These are phyloP conservation scores for Arabis hirsuta DNA, from an alignment of 345 rosid species.

Conservation along the genomic window DNA sequence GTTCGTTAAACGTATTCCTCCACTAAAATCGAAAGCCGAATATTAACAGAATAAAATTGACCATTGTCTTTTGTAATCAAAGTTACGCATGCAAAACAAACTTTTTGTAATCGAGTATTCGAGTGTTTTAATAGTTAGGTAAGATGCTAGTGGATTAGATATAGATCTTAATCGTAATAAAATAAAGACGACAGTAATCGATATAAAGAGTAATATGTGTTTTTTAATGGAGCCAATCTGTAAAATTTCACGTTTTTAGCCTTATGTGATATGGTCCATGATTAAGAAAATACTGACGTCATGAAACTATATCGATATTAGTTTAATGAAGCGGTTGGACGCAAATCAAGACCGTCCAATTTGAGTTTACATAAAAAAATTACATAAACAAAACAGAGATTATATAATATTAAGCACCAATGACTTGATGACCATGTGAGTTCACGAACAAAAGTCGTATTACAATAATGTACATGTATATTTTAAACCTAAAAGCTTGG, in stretches of 20 bases:
- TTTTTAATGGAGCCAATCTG: constrained; percentile 10
- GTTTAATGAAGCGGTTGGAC: constrained; percentile 35
- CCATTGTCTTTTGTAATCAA: neutral
- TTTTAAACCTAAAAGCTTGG: constrained; percentile 30
- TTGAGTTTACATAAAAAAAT: constrained; percentile 27
- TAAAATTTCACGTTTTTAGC: constrained; percentile 31
- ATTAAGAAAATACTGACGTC: constrained; percentile 31
- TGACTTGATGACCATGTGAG: constrained; percentile 62
- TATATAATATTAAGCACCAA: constrained; percentile 50
- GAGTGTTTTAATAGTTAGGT: constrained; percentile 31
- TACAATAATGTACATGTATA: constrained; percentile 39
- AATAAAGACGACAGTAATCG: constrained; percentile 35
- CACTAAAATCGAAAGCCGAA: neutral
- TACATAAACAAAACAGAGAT: neutral
- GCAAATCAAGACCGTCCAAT: constrained; percentile 38
- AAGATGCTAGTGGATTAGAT: constrained; percentile 40
- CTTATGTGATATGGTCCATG: constrained; percentile 4
- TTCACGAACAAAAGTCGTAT: constrained; percentile 44
- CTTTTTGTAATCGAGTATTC: neutral
- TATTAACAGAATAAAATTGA: neutral
- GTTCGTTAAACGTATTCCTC: neutral
- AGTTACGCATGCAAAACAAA: constrained; percentile 11
- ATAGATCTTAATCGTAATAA: constrained; percentile 20
- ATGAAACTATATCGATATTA: constrained; percentile 19
- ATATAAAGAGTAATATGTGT: constrained; percentile 4